Evolutionary conservation across 176 grass and related monocot species (phyloP), one percentile per base, ranked within the genome.

Genomic region (Olyra latifolia): DNA sequence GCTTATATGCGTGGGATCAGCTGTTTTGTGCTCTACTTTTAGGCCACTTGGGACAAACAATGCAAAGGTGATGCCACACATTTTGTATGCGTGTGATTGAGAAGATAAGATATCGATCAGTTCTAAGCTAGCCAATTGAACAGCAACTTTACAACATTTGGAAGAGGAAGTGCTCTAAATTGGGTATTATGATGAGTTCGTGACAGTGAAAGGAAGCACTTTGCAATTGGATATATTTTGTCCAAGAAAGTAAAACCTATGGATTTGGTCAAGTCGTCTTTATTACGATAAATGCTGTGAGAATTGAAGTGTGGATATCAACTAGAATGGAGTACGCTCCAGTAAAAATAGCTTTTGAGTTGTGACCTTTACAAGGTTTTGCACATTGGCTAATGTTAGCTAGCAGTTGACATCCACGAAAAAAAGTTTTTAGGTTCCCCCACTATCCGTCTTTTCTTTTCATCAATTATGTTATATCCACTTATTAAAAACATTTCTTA

Each of bases 71-170:
- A 75, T 67, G 50, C 10, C 62, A 27, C 20, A 27, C 13, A 66
- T 66, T 69, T 35, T 45, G 3, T 64, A 68, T 10, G 25, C 61
- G 30, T 63, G 14, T 62, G 41, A 42, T 27, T 5, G 28, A 59
- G 29, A 66, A 58, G 65, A 78, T 78, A 85, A 77, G 53, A 84
- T 40, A 55, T 71, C n/a, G n/a, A n/a, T n/a, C 12, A 69, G 8
- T 47, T 66, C 53, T 41, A 69, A 69, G 14, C 20, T 40, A 84
- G 62, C 13, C 57, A 77, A 77, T 46, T 39, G 65, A 56, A 50
- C 52, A 20, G 2, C 41, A 60, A 6, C 74, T 71, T 70, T 61
- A 41, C 15, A 78, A 84, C 29, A 70, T 48, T 60, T 40, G 42
- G 74, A 60, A 61, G 75, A 1, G 20, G 75, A 60, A 22, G 40